phyloP scores from a whole-genome alignment of 768 basidiomycete species.

The Suillus subalutaceus region DNA sequence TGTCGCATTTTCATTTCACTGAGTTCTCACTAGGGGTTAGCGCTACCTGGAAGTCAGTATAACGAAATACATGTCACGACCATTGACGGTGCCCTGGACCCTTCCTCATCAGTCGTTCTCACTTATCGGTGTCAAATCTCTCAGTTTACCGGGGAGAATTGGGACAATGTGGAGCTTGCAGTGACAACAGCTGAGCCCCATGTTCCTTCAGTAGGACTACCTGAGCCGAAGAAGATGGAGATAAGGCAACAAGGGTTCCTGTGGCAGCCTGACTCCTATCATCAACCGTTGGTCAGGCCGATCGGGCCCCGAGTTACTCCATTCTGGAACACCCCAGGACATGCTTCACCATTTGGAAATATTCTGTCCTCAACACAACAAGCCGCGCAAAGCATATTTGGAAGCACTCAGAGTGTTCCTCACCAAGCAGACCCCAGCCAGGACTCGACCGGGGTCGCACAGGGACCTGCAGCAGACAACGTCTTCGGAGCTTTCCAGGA shows the following conservation, averaged over 20 bases:
- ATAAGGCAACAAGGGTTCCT: slow-evolving; percentile 11
- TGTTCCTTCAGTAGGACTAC: slow-evolving; percentile 23
- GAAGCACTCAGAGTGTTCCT: neutral
- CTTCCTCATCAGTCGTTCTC: slow-evolving; percentile 21
- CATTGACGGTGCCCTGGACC: slow-evolving; percentile 13
- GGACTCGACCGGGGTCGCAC: neutral
- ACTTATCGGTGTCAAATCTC: slow-evolving; percentile 32
- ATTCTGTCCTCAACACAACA: neutral
- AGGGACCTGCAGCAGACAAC: neutral
- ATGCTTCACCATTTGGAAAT: neutral
- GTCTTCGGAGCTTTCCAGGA: neutral
- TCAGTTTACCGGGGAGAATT: slow-evolving; percentile 35
- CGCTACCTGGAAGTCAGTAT: slow-evolving; percentile 24
- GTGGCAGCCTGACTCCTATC: neutral
- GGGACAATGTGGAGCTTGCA: slow-evolving; percentile 28
- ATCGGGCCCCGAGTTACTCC: neutral
- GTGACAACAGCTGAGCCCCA: slow-evolving; percentile 28
- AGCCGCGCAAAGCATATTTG: neutral
- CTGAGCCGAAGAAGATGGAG: slow-evolving; percentile 24
- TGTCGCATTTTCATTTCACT: neutral
- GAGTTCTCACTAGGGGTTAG: slow-evolving; percentile 16
- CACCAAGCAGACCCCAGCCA: neutral
- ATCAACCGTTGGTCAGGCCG: too few relatives aligned
- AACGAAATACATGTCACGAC: slow-evolving; percentile 22
- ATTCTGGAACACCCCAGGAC: neutral